phyloP scores from a whole-genome alignment of 768 basidiomycete species.

The Auriscalpium vulgare region DNA sequence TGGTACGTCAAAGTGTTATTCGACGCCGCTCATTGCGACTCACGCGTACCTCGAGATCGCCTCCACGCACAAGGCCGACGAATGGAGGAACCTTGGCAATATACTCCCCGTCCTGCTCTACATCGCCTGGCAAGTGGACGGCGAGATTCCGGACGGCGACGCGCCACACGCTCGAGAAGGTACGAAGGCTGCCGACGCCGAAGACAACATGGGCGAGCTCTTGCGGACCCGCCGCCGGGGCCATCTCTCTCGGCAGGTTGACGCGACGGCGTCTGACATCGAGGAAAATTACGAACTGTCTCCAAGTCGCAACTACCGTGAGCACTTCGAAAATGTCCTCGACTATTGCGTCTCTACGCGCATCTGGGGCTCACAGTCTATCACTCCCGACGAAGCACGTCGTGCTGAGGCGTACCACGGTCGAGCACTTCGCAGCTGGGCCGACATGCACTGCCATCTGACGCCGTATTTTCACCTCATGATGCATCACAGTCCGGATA shows the following conservation, averaged over 20 bases:
- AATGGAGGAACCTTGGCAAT: background rate
- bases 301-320: background rate
- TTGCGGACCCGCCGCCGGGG: background rate
- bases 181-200: background rate
- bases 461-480: background rate
- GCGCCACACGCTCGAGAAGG: background rate
- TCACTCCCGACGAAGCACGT: background rate
- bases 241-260: background rate
- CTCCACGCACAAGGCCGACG: background rate
- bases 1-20: too few relatives aligned
- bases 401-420: background rate
- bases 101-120: background rate
- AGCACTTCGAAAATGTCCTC: background rate
- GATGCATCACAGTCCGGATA: background rate
- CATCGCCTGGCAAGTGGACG: background rate
- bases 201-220: background rate
- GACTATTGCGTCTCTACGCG: background rate
- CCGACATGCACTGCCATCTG: background rate
- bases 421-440: background rate
- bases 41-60: background rate
- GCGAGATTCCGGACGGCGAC: background rate
- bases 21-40: too few relatives aligned
- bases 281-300: background rate
- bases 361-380: background rate
- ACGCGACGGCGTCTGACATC: background rate